Base-by-base conservation (phyloP, 148 eudicot species). In the Talinum fruticosum region DNA sequence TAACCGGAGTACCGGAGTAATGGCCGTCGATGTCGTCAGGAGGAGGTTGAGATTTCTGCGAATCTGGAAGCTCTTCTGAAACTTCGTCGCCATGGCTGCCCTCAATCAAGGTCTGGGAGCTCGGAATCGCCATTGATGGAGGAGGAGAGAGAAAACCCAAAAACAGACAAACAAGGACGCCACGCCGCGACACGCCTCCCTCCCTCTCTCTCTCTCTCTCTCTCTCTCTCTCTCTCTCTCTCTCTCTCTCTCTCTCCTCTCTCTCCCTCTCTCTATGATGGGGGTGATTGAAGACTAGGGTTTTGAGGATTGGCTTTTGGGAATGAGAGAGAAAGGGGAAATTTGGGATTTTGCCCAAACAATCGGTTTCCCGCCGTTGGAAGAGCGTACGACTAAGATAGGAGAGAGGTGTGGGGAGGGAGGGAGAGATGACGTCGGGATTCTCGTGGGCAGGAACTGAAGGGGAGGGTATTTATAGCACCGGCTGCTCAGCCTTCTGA, bases 1-100 rank as follows among this genome's bases (percentile, higher is more conserved):
- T 84, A 33, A 84, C 49, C 5, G 93, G 90, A 6, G 90, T 81
- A 4, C 83, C 88, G 10, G 80, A 82, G 69, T 81, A 66, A 12
- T 80, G 80, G 28, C 73, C 81, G 69, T 87, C 90, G 51, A 86
- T 84, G 29, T 84, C 86, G 23, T 81, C 86, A 13, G 53, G 32
- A 62, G 66, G 66, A 4, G 32, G 8, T 10, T 8, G 34, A 6
- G 30, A 73, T 72, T 80, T 79, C 71, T 30, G 76, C 13, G 72
- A 59, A 21, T 73, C 68, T 12, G 30, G 32, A 24, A 24, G 16
- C 30, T 26, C 33, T 28, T 62, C 13, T 28, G 26, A 12, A 4
- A 10, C 66, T 12, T 28, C 66, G 32, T 28, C 32, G 34, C 18
- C 18, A 62, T 62, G 16, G 66, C 15, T 13, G 14, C 30, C 66